Evolutionary conservation across 805 yeast species (phyloP).

Genomic region (Spathaspora passalidarum): DNA sequence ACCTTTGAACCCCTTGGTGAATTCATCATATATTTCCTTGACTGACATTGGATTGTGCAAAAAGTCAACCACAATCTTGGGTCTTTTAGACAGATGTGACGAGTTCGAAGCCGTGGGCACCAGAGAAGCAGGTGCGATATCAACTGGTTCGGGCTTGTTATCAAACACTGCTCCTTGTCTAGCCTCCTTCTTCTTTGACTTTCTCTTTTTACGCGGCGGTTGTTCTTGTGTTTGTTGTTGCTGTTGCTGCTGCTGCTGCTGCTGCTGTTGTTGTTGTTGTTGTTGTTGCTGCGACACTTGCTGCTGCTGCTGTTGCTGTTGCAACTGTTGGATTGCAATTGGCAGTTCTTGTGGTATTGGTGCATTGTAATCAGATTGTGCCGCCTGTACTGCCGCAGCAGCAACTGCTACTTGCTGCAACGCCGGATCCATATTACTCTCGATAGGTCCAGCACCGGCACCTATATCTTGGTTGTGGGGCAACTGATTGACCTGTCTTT

Average conservation of each 20-base stretch:
- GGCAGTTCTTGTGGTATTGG: conserved; percentile 1
- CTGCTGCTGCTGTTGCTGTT: conserved; percentile 9
- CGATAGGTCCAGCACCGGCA: conserved; percentile 13
- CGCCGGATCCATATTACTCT: conserved; percentile 41
- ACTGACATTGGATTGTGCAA: conserved; percentile 45
- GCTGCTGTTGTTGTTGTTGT: conserved; percentile 6
- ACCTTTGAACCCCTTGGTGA: conserved; percentile 42
- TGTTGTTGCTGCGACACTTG: conserved; percentile 16
- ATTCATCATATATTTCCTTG: conserved; percentile 43
- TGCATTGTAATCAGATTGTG: conserved; percentile 1
- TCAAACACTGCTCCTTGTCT: not conserved
- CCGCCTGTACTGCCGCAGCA: conserved; percentile 31
- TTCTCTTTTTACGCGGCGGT: conserved; percentile 5
- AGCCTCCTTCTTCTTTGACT: not conserved
- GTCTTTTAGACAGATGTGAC: conserved; percentile 26
- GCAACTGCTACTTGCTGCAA: conserved; percentile 40
- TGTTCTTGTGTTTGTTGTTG: conserved; percentile 4
- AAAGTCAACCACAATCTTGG: conserved; percentile 36
- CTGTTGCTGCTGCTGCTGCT: conserved; percentile 7
- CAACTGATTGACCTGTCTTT: conserved; percentile 16
- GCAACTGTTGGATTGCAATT: conserved; percentile 6
- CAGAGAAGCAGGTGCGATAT: not conserved
- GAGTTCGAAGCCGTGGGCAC: not conserved
- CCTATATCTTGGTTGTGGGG: conserved; percentile 10
- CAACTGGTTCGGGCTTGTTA: not conserved